Evolutionary conservation across 106 monocot genomes (phyloP), one percentile per base, ranked within the genome.

Genomic region (Alisma plantagoaquatica): DNA sequence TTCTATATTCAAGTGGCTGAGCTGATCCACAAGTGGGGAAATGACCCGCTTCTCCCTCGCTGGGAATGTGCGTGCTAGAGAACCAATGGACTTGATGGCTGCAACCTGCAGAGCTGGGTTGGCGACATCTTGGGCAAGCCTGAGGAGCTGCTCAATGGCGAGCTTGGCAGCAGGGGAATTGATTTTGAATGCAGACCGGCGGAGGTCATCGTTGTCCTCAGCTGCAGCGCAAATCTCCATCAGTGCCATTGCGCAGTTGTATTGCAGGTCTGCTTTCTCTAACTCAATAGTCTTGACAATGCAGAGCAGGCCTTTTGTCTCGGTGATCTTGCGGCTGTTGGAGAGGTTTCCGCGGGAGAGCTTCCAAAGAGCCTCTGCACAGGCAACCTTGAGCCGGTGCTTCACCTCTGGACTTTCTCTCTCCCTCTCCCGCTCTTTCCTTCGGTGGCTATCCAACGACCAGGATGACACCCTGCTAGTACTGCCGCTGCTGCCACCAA

Each of bases 291-390:
- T 32, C 57, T 75, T 75, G 27, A 79, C 59, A 1, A 84, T 65
- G 57, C 75, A 79, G 12, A 84, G 75, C 4, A 84, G 59, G 26
- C 75, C 79, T 35, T 73, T 79, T 16, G 84, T 75, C 54, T 84
- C 84, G 2, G 84, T 70, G 29, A 84, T 84, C 50, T 70, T 84
- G 20, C 73, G 56, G 54, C 84, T 66, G 23, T 66, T 84, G 11
- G 79, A 52, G 47, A 67, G 3, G 42, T 61, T 73, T 1, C 56
- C 66, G 6, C 24, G 57, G 2, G 79, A 56, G 14, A 84, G 72
- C 69, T 33, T 79, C 72, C 79, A 79, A 1, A 84, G 69, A 2
- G 84, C 79, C 2, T 79, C 58, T 0, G 79, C 75, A 10, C 69
- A 71, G 10, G 54, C 57, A 11, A 64, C 29, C 62, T 77, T 77